Base-by-base conservation (phyloP, 129 eudicot genomes). In the Arctium lappa region DNA sequence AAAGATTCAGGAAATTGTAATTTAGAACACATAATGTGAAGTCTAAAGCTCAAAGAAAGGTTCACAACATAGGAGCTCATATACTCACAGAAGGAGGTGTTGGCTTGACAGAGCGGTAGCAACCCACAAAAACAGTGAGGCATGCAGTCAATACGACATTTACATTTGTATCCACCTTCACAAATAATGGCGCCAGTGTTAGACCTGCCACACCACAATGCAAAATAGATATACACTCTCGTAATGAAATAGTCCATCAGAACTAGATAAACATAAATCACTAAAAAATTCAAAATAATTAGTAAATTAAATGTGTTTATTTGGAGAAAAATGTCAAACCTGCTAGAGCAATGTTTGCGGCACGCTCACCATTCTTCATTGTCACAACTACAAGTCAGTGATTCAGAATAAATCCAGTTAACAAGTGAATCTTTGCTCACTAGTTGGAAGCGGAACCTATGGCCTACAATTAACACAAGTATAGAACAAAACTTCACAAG, bases 81-180 rank as follows among this genome's bases (percentile, higher is more conserved):
- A 39, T 79, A 90, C 97, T 92, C 87, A 94, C 98, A 13, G 97
- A 75, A 68, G 96, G 97, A 72, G 98, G 97, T 29, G 97, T 91
- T 34, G 98, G 91, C 87, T 94, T 94, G 80, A 94, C 97, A 34
- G 98, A 94, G 8, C 98, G 97, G 80, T 88, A 94, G 81, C 98
- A 94, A 42, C 97, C 97, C 80, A 94, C 97, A 16, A 83, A 94
- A 22, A 94, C 98, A 0, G 98, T 86, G 78, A 94, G 98, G 89
- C 94, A 88, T 40, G 98, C 97, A 12, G 97, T 94, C 84, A 94
- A 86, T 84, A 94, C 70, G 70, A 94, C 98, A 89, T 94, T 94
- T 79, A 94, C 6, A 82, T 92, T 92, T 80, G 97, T 94, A 78
- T 94, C 89, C 40, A 94, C 97, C 69, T 94, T 94, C 86, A 94